Evolutionary conservation across 352 stramenopile species (phyloP).

Genomic region (Thraustochytrium sp.): DNA sequence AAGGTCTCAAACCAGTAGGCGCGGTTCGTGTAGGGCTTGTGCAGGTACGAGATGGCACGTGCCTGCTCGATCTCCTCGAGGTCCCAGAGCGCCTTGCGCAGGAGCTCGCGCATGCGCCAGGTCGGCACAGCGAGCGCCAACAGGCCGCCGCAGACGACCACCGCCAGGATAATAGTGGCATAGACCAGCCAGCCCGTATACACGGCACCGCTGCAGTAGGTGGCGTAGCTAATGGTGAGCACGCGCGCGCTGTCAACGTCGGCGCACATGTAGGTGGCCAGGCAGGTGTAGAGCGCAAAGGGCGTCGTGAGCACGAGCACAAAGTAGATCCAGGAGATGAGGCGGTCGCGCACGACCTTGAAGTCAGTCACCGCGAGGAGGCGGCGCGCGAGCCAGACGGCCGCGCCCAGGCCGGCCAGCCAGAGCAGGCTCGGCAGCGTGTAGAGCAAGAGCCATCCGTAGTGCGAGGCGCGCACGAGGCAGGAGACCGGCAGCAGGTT

Average conservation of each 20-base stretch:
- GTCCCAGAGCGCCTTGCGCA: background rate
- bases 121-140: background rate
- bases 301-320: background rate
- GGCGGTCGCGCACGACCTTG: background rate
- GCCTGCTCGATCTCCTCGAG: background rate
- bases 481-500: background rate
- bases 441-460: background rate
- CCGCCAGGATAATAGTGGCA: background rate
- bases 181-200: slow-evolving; percentile 11
- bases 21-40: slow-evolving; percentile 19
- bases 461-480: background rate
- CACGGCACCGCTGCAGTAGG: background rate
- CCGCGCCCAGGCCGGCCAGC: background rate
- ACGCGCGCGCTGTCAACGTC: background rate
- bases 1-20: slow-evolving; percentile 29
- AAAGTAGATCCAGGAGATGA: background rate
- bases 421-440: background rate
- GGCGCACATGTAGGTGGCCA: slow-evolving; percentile 6
- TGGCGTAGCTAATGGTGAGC: background rate
- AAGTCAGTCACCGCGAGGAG: background rate
- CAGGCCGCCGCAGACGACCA: background rate
- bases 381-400: background rate
- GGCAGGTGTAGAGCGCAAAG: background rate
- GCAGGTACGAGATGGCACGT: background rate
- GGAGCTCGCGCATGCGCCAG: background rate